Evolutionary conservation across 2,329 filamentous ascomycete species (phyloP), one percentile per base, ranked within the genome.

Genomic region (Aspergillus piperis): DNA sequence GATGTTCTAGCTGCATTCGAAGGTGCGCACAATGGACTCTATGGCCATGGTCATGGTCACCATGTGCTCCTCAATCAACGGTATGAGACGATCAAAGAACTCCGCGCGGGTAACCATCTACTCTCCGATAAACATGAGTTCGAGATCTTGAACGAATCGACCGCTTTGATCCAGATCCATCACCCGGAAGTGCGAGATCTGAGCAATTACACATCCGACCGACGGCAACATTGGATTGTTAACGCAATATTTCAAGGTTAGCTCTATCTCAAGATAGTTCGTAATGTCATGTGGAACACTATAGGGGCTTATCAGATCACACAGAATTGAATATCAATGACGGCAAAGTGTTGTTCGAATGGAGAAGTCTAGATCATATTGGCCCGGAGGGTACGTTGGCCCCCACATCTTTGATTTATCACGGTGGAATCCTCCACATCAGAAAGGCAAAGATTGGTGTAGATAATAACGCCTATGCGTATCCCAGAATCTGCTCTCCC

Each of bases 1-100:
- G 77, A 82, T 57, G 77, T 84, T 1, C 71, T 86, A 1, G 81
- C 80, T 61, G 77, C 74, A 36, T 85, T 84, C 50, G 80, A 85
- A 64, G 83, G 82, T 1, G 75, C 78, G 25, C 78, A 80, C 38
- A 80, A 83, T 60, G 69, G 76, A 3, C 72, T 70, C 0, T 80
- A 83, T 60, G 81, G 81, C 2, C 80, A 82, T 62, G 81, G 81
- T 0, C 80, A 83, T 55, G 83, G 83, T 1, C 81, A 83, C 57
- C 75, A 78, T 54, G 81, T 79, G 2, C 75, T 85, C 21, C 60
- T 86, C 52, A 74, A 84, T 62, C 73, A 81, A 63, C 76, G 81
- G 54, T 86, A 85, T 62, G 78, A 84, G 66, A 81, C 80, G 0
- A 78, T 85, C 42, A 75, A 76, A 1, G 79, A 82, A 62, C 73